A percentile compares a stretch with the other conserved stretches of the same genome.
These are phyloP conservation scores for Kernera saxatilis DNA, from an alignment of 345 rosid species.

Conservation along the genomic window DNA sequence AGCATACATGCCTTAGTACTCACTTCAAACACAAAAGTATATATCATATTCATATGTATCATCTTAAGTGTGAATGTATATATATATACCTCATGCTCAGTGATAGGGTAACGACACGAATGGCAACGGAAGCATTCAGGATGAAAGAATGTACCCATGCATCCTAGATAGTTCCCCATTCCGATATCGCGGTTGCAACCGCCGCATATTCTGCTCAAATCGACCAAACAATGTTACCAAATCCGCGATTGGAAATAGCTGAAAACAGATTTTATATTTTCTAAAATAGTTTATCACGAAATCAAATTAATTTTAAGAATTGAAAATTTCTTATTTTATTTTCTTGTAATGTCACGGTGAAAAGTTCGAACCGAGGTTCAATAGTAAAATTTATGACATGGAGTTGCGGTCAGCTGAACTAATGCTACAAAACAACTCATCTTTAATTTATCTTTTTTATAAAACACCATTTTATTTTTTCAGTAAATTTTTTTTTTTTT, in stretches of 20 bases:
- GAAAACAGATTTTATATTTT: not conserved
- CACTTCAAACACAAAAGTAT: conserved; percentile 7
- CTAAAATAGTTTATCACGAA: not conserved
- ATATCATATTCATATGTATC: not conserved
- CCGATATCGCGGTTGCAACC: conserved; percentile 69
- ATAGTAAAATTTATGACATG: too few species aligned
- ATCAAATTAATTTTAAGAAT: not conserved
- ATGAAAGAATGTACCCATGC: conserved; percentile 80
- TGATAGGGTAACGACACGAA: conserved; percentile 65
- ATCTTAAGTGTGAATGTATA: too few species aligned
- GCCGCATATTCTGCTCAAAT: conserved; percentile 54
- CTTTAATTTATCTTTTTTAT: too few species aligned
- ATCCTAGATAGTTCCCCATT: conserved; percentile 68
- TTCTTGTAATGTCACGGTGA: too few species aligned
- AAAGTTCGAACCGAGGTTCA: too few species aligned
- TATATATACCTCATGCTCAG: conserved; percentile 67
- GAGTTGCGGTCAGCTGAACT: too few species aligned
- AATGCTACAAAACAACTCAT: too few species aligned
- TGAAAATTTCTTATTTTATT: not conserved
- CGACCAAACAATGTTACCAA: not conserved
- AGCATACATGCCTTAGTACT: conserved; percentile 19
- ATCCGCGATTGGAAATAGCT: not conserved
- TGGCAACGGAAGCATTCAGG: conserved; percentile 82
- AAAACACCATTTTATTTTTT: too few species aligned
- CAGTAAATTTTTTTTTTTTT: too few species aligned